phyloP scores from a whole-genome alignment of 2,329 filamentous ascomycete species.

The Purpureocillium takamizusanense region DNA sequence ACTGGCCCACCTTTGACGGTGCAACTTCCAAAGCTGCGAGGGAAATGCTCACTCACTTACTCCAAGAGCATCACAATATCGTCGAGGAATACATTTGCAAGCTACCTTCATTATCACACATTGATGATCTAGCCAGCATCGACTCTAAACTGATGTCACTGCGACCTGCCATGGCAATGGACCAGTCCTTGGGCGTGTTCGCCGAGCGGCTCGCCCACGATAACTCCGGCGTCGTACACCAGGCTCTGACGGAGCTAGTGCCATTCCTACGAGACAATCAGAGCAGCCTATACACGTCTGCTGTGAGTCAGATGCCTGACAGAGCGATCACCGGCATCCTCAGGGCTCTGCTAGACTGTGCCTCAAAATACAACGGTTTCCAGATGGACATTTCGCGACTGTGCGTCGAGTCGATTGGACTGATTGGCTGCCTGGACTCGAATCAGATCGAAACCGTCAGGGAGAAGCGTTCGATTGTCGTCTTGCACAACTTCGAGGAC shows the following conservation, averaged over 20 bases:
- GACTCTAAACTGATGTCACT: constrained; percentile 57
- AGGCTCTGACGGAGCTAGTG: constrained; percentile 69
- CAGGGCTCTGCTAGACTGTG: constrained; percentile 76
- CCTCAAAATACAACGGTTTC: constrained; percentile 65
- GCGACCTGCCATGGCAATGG: constrained; percentile 37
- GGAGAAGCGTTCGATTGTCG: constrained; percentile 73
- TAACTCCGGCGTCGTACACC: constrained; percentile 74
- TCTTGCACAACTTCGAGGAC: constrained; percentile 77
- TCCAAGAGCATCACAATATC: constrained; percentile 51
- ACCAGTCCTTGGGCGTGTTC: constrained; percentile 62
- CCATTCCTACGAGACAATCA: constrained; percentile 67
- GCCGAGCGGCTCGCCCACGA: constrained; percentile 70
- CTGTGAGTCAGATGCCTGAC: constrained; percentile 77
- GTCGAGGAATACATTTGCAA: constrained; percentile 61
- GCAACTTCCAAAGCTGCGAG: constrained; percentile 50
- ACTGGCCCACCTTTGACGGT: constrained; percentile 63
- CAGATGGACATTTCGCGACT: constrained; percentile 60
- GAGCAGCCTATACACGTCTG: constrained; percentile 67
- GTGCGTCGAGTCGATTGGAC: constrained; percentile 74
- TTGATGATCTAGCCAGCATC: constrained; percentile 60
- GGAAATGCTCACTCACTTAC: constrained; percentile 53
- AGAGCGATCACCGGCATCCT: constrained; percentile 61
- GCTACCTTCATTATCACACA: constrained; percentile 67
- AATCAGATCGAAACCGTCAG: constrained; percentile 76
- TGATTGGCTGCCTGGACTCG: constrained; percentile 85